Percentiles rank a stretch among this genome's conserved stretches.
Evolutionary conservation across 495 filamentous ascomycete species (phyloP).

Genomic region (Aspergillus bertholletiae): DNA sequence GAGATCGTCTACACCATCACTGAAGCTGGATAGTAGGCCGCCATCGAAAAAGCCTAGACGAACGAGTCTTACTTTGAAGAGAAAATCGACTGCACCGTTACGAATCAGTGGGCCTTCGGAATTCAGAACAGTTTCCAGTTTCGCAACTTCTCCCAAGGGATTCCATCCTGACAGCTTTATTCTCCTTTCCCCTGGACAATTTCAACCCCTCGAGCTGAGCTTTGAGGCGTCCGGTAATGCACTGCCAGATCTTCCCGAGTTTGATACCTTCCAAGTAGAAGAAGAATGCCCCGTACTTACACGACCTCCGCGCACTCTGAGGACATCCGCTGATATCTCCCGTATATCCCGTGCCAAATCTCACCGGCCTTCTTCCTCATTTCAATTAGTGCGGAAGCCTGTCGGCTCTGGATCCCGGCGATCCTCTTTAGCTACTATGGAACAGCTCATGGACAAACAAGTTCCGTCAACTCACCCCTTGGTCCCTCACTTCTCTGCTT

Average conservation of each 20-base stretch:
- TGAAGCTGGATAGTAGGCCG: conserved; percentile 39
- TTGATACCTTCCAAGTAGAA: conserved; percentile 32
- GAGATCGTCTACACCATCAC: conserved; percentile 32
- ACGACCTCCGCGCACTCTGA: conserved; percentile 27
- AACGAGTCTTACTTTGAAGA: conserved; percentile 48
- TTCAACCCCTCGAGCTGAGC: conserved; percentile 71
- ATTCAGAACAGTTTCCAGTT: conserved; percentile 46
- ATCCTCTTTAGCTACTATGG: conserved; percentile 27
- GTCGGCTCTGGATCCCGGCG: conserved; percentile 34
- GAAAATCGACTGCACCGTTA: conserved; percentile 35
- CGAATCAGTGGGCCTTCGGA: conserved; percentile 52
- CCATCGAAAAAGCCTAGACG: conserved; percentile 49
- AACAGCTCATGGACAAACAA: conserved; percentile 22
- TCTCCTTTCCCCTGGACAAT: conserved; percentile 23
- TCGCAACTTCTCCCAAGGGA: conserved; percentile 25
- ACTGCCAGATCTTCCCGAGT: conserved; percentile 56
- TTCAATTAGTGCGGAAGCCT: conserved; percentile 37
- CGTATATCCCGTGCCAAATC: conserved; percentile 20
- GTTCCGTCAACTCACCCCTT: conserved; percentile 23
- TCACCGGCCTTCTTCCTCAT: conserved; percentile 27
- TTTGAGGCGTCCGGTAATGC: conserved; percentile 64
- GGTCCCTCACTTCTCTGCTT: conserved; percentile 41
- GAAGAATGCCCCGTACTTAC: conserved; percentile 14
- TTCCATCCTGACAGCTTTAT: conserved; percentile 7
- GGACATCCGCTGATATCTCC: conserved; percentile 14